Evolutionary conservation across 495 filamentous ascomycete genomes (phyloP).

Genomic region (Lophiotrema nucula): DNA sequence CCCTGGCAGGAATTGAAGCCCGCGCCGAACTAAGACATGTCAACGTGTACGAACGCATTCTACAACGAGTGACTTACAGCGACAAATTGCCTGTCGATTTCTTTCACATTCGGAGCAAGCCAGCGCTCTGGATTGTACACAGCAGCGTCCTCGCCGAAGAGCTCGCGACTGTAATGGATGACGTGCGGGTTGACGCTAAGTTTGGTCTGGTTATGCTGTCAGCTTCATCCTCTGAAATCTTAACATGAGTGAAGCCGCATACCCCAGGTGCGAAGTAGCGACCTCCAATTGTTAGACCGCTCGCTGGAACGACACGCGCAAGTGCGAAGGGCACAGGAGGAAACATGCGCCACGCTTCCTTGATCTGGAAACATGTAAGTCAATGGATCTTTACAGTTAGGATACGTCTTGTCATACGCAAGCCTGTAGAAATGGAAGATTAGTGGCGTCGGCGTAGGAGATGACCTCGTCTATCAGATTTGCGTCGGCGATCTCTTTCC

Average conservation of each 20-base stretch:
- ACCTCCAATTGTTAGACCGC: conserved; percentile 19
- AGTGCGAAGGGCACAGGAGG: conserved; percentile 35
- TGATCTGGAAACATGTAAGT: too few relatives aligned
- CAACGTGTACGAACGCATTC: not conserved
- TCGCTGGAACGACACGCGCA: conserved; percentile 38
- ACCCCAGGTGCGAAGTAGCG: conserved; percentile 2
- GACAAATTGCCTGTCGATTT: conserved; percentile 44
- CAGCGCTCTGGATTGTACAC: conserved; percentile 52
- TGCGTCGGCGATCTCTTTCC: conserved; percentile 43
- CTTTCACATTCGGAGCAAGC: conserved; percentile 31
- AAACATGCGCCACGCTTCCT: conserved; percentile 54
- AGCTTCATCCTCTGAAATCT: not conserved
- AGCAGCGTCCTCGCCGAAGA: conserved; percentile 49
- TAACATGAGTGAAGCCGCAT: too few relatives aligned
- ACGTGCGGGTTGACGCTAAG: conserved; percentile 50
- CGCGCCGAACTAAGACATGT: conserved; percentile 40
- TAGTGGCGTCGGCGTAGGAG: conserved; percentile 36
- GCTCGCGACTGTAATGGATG: conserved; percentile 34
- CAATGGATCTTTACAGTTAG: too few relatives aligned
- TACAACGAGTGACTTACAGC: conserved; percentile 15
- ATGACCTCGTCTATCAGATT: conserved; percentile 22
- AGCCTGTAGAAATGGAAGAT: conserved; percentile 44
- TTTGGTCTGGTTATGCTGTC: conserved; percentile 32
- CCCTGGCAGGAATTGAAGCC: conserved; percentile 50
- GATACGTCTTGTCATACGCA: too few relatives aligned